These are phyloP conservation scores for Bipolaris bicolor DNA, from an alignment of 2,329 filamentous ascomycete genomes.

Conservation along the genomic window DNA sequence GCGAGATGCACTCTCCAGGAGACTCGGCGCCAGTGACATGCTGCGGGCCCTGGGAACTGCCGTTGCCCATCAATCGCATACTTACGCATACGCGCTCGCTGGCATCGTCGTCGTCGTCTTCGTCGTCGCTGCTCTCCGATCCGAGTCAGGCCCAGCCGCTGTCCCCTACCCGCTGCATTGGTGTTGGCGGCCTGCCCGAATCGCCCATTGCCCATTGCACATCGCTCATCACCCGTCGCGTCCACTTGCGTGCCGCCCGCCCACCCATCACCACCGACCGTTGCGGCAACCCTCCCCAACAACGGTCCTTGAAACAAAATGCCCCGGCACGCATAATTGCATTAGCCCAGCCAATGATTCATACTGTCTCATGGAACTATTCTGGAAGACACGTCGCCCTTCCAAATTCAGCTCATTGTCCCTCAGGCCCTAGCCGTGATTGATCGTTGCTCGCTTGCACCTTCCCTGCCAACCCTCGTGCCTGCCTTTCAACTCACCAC, in stretches of 20 bases:
- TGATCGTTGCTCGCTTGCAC: constrained; percentile 30
- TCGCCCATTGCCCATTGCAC: background rate
- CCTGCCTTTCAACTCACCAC: constrained; percentile 3
- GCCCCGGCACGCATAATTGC: constrained; percentile 24
- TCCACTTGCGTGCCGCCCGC: constrained; percentile 1
- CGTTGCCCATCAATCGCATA: constrained; percentile 28
- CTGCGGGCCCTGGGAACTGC: constrained; percentile 14
- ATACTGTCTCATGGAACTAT: constrained; percentile 27
- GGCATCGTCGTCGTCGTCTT: constrained; percentile 7
- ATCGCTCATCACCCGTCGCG: constrained; percentile 16
- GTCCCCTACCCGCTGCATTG: constrained; percentile 6
- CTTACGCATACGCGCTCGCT: constrained; percentile 23
- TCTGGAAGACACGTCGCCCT: constrained; percentile 34
- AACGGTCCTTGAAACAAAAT: constrained; percentile 36
- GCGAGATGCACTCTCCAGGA: constrained; percentile 1
- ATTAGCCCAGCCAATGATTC: background rate
- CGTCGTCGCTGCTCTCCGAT: constrained; percentile 20
- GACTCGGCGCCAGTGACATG: constrained; percentile 14
- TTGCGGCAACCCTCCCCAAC: background rate
- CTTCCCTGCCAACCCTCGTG: constrained; percentile 23
- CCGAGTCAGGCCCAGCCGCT: constrained; percentile 13
- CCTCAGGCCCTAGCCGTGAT: constrained; percentile 25
- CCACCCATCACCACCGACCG: background rate
- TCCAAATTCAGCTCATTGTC: constrained; percentile 27
- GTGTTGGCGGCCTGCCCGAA: constrained; percentile 13